A percentile compares a stretch with the other conserved stretches of the same genome.
Conservation (phyloP, 257 asterid species). For the Solanum infundibuliforme region DNA sequence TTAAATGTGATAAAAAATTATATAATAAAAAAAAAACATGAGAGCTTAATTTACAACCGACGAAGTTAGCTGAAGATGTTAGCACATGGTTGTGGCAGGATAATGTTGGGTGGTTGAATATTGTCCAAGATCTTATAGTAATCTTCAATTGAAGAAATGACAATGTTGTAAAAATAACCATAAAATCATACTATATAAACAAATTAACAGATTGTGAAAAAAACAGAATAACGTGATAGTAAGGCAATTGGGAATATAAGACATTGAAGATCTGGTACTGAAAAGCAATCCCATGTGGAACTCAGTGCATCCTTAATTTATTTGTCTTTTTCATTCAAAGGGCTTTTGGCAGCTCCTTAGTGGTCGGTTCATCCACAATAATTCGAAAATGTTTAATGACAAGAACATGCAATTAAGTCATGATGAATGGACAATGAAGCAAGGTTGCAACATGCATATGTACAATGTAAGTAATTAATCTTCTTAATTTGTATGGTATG, state of each 20-base stretch:
- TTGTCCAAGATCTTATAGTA: background rate
- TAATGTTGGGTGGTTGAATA: background rate
- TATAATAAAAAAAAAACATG: too few species aligned
- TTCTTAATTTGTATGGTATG: background rate
- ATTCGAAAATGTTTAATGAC: background rate
- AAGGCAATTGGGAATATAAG: background rate
- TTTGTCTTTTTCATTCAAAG: background rate
- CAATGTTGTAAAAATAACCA: background rate
- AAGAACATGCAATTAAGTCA: background rate
- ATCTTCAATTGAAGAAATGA: background rate
- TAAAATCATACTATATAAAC: background rate
- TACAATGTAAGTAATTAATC: background rate
- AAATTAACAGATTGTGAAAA: background rate
- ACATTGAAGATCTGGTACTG: background rate
- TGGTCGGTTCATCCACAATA: background rate
- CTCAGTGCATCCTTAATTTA: background rate
- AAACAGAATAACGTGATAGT: background rate
- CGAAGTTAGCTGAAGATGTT: background rate
- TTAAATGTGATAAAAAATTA: background rate
- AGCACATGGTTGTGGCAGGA: slow-evolving; percentile 1
- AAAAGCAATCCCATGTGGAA: background rate
- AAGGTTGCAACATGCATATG: background rate
- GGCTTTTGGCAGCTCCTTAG: background rate
- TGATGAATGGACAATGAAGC: background rate
- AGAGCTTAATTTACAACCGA: background rate